Conservation (phyloP, 768 basidiomycete genomes). For the Mycena belliarum region DNA sequence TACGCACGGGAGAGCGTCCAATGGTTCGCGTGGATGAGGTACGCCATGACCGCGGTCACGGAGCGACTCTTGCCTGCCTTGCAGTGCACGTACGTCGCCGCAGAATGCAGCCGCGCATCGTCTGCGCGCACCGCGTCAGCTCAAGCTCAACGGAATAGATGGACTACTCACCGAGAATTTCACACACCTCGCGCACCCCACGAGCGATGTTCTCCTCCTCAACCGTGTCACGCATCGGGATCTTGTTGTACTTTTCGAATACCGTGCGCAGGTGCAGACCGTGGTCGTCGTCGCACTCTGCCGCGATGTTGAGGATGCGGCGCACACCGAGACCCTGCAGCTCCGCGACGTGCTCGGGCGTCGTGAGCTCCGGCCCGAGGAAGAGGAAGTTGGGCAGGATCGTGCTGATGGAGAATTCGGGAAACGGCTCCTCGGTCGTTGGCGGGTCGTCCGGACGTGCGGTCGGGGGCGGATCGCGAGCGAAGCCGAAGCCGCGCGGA, state of each 20-base stretch:
- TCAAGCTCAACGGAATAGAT: background rate
- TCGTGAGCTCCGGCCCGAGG: constrained; percentile 85
- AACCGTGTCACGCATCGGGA: constrained; percentile 94
- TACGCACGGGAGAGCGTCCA: constrained; percentile 95
- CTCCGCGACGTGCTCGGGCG: constrained; percentile 72
- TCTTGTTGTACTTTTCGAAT: constrained; percentile 84
- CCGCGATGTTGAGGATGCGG: constrained; percentile 88
- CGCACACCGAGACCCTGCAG: constrained; percentile 76
- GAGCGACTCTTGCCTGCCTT: constrained; percentile 95
- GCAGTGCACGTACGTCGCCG: constrained; percentile 94
- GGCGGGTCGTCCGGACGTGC: constrained; percentile 51
- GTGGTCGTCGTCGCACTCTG: constrained; percentile 85
- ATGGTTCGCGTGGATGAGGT: constrained; percentile 95
- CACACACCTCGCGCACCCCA: constrained; percentile 83
- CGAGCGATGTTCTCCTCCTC: constrained; percentile 87
- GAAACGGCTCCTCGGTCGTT: constrained; percentile 60
- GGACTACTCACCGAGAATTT: constrained; percentile 72
- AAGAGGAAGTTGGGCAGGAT: constrained; percentile 91
- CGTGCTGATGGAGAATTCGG: constrained; percentile 80
- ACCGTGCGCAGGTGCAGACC: constrained; percentile 63
- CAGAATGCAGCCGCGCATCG: constrained; percentile 86
- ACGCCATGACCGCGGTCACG: constrained; percentile 95
- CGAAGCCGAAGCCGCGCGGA: constrained; percentile 38
- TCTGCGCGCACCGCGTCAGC: constrained; percentile 45
- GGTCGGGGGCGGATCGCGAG: constrained; percentile 15